Evolutionary conservation across 257 asterid species (phyloP).

Genomic region (Lantana camara): DNA sequence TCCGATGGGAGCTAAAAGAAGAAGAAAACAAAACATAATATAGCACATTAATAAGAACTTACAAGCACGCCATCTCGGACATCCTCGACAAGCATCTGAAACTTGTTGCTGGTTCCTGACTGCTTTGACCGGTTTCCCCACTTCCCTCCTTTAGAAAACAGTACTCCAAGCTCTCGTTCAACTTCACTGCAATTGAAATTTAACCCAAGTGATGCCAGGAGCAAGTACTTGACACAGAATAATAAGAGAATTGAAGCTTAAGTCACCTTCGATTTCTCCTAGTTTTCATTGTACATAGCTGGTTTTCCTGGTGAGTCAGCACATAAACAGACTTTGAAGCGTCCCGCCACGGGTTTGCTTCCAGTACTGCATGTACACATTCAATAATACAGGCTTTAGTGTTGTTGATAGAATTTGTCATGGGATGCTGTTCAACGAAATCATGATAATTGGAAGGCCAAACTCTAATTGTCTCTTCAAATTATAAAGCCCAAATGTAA

Average conservation of each 20-base stretch:
- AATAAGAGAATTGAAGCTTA: constrained; percentile 17
- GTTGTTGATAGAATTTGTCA: constrained; percentile 2
- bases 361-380: constrained; percentile 59
- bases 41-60: constrained; percentile 38
- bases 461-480: neutral
- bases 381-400: constrained; percentile 8
- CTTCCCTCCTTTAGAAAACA: constrained; percentile 75
- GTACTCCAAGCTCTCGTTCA: constrained; percentile 79
- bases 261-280: constrained; percentile 78
- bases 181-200: constrained; percentile 70
- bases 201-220: constrained; percentile 22
- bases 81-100: constrained; percentile 95
- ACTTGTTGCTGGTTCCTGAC: constrained; percentile 54
- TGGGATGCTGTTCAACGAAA: neutral
- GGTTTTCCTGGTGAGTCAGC: constrained; percentile 87
- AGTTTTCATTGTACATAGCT: constrained; percentile 91
- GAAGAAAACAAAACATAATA: constrained; percentile 2
- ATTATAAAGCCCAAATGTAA: neutral
- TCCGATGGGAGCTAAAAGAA: too few species aligned
- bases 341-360: constrained; percentile 96
- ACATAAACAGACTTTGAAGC: constrained; percentile 86
- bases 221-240: neutral
- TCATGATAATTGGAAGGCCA: too few species aligned
- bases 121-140: constrained; percentile 61
- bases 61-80: constrained; percentile 89